A percentile compares a stretch with the other conserved stretches of the same genome.
Evolutionary conservation across 177 flowering plant species (phyloP).

Genomic region (Vitis hybrid): DNA sequence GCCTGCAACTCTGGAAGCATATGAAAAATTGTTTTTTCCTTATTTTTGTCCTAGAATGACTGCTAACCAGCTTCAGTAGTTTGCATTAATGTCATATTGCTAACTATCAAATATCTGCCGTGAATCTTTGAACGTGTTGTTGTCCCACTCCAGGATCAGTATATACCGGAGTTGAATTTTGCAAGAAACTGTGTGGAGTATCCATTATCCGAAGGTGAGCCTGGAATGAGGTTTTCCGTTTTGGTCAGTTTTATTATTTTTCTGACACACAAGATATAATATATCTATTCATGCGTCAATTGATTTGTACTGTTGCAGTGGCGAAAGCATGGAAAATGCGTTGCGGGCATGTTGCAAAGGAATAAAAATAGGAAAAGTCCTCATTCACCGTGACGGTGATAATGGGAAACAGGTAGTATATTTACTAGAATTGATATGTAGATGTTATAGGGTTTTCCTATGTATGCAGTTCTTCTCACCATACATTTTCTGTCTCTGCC

Average conservation of each 20-base stretch:
- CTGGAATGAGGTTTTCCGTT: constrained; percentile 22
- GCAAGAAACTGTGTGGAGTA: constrained; percentile 97
- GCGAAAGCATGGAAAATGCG: constrained; percentile 99
- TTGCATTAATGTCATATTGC: too few relatives aligned
- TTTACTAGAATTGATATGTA: neutral
- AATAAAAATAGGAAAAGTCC: constrained; percentile 95
- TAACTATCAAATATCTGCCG: neutral
- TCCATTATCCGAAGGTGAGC: constrained; percentile 96
- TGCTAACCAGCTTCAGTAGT: too few relatives aligned
- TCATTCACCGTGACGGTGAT: constrained; percentile 98
- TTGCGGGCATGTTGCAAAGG: constrained; percentile 99
- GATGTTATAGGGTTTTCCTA: too few relatives aligned
- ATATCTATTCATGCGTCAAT: too few relatives aligned
- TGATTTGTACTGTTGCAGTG: constrained; percentile 38
- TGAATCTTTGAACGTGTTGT: constrained; percentile 1
- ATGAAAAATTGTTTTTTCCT: too few relatives aligned
- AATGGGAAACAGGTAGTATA: constrained; percentile 84
- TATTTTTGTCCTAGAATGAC: too few relatives aligned
- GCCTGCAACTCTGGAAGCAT: too few relatives aligned
- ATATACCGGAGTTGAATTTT: constrained; percentile 96
- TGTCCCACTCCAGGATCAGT: constrained; percentile 62
- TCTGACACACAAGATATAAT: neutral
- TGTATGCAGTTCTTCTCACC: too few relatives aligned
- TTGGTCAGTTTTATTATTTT: neutral
- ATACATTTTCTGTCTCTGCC: neutral